Base-by-base conservation (phyloP, 2,329 filamentous ascomycete species). In the Colletotrichum sp. region DNA sequence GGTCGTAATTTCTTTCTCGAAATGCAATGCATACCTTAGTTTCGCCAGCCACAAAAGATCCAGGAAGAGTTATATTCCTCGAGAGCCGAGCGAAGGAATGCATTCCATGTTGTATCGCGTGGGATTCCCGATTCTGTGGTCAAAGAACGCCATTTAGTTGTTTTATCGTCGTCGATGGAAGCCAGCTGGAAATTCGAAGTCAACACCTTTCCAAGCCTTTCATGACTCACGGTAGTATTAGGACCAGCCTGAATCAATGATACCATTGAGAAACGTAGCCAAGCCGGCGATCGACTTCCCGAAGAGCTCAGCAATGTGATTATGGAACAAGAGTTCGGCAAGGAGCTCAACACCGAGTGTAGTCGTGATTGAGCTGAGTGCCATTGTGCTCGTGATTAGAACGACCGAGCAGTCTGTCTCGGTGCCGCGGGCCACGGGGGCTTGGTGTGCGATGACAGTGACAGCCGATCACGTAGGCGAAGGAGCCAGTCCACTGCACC, bases 401-500 rank as follows among this genome's bases (percentile, higher is more conserved):
- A 82, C 74, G 21, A 82, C 78, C 1, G 80, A 84, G 6, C 82
- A 82, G 13, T 80, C 77, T 8, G 83, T 84, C 75, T 85, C 82
- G 21, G 81, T 82, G 9, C 79, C 82, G 30, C 84, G 79, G 10
- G 81, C 79, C 6, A 84, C 75, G 32, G 83, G 83, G 32, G 71
- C 74, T 30, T 81, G 82, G 0, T 83, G 82, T 5, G 82, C 81
- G 0, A 82, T 79, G 1, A 83, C 79, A 5, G 79, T 79, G 5
- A 84, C 82, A 13, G 80, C 83, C n/a, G 83, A 83, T 24, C 43
- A 52, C n/a, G 43, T 52, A 52, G 10, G n/a, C 43, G n/a, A 52
- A 52, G 43, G 43, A 36, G 12, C 3, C 30, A 21, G 58, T n/a
- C 30, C 28, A 34, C 3, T 61, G 5, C 55, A 32, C 83, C 83